phyloP scores from a whole-genome alignment of 495 filamentous ascomycete genomes.

The Xylaria bambusicola region DNA sequence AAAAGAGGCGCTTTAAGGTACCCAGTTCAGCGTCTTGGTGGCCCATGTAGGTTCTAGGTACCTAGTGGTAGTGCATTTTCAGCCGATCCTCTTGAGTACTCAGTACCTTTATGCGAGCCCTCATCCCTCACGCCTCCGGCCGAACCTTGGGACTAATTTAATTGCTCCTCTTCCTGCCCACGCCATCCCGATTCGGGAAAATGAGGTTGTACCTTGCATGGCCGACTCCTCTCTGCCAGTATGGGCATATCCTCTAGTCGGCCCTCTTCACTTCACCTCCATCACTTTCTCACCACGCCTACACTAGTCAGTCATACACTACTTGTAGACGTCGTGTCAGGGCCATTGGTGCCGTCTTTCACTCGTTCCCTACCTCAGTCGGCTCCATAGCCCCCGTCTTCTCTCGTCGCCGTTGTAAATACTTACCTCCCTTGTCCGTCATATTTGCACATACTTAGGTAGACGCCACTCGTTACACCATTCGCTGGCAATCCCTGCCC shows the following conservation, averaged over 20 bases:
- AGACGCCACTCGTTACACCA: slow-evolving; percentile 14
- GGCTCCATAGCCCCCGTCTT: not conserved
- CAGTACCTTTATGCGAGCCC: too few species aligned
- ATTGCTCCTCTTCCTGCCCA: slow-evolving; percentile 10
- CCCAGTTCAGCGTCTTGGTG: not conserved
- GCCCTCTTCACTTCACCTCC: slow-evolving; percentile 10
- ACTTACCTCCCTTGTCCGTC: not conserved
- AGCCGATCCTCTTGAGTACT: too few species aligned
- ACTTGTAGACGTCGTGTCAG: slow-evolving; percentile 11
- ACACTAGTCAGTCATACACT: too few species aligned
- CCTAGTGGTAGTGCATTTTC: not conserved
- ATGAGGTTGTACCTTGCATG: slow-evolving; percentile 12
- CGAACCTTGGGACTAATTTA: too few species aligned
- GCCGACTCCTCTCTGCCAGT: not conserved
- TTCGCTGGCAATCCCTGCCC: not conserved
- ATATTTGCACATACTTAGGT: too few species aligned
- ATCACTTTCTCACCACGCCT: not conserved
- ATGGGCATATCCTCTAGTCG: not conserved
- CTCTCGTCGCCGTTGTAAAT: not conserved
- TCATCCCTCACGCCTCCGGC: too few species aligned
- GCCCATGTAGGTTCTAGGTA: not conserved
- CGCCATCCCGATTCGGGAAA: not conserved
- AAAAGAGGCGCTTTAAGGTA: slow-evolving; percentile 4
- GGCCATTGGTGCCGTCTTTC: slow-evolving; percentile 10
- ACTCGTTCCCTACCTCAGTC: slow-evolving; percentile 9